phyloP scores from a whole-genome alignment of 257 asterid genomes.

The Lycium ferocissimum region DNA sequence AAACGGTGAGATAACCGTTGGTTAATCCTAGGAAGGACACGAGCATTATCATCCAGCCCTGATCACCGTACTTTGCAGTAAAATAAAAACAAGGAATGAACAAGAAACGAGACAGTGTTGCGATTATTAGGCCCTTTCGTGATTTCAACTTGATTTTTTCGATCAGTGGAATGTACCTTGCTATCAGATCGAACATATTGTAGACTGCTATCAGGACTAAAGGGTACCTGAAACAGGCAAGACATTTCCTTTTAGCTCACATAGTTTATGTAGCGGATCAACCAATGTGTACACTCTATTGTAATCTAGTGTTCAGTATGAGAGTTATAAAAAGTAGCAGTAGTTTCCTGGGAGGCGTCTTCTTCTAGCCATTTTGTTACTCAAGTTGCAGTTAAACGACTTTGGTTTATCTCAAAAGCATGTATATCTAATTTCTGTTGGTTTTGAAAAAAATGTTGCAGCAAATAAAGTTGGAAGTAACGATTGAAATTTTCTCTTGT shows the following conservation, averaged over 20 bases:
- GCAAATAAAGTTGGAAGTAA: too few species aligned
- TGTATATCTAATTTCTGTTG: neutral
- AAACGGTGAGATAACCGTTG: slow-evolving; percentile 54
- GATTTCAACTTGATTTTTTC: slow-evolving; percentile 40
- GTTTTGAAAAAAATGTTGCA: too few species aligned
- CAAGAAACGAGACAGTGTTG: slow-evolving; percentile 45
- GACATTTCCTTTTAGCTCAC: neutral
- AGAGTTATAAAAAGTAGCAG: too few species aligned
- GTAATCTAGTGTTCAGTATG: too few species aligned
- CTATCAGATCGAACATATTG: slow-evolving; percentile 45
- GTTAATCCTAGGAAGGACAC: slow-evolving; percentile 49
- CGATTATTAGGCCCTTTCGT: slow-evolving; percentile 41
- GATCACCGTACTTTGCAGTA: slow-evolving; percentile 55
- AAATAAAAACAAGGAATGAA: slow-evolving; percentile 52
- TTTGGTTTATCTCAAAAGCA: neutral
- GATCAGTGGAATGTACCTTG: slow-evolving; percentile 44
- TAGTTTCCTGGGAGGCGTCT: neutral
- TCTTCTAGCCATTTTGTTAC: too few species aligned
- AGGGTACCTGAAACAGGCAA: slow-evolving; percentile 39
- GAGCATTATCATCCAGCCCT: slow-evolving; percentile 57
- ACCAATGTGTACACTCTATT: neutral
- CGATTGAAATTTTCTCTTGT: too few species aligned
- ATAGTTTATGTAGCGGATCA: neutral
- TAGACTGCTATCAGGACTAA: slow-evolving; percentile 46
- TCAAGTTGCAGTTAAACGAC: neutral